Percentiles rank a stretch among this genome's conserved stretches.
phyloP scores from a whole-genome alignment of 2,329 filamentous ascomycete genomes.

The Ascochyta lentis region DNA sequence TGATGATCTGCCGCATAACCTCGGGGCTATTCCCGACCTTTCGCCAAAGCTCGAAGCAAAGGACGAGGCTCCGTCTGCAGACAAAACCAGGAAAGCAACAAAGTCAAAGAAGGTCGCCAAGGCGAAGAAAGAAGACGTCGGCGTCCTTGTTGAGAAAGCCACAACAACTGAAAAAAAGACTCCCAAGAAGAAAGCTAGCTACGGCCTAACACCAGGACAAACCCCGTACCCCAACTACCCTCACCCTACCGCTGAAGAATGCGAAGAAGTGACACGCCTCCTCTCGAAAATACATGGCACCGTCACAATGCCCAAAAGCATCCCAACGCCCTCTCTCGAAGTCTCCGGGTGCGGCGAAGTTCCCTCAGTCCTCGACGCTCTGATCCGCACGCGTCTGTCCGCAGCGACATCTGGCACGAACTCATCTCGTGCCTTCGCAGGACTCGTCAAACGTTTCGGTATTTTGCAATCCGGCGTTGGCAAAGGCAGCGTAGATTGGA shows the following conservation, averaged over 20 bases:
- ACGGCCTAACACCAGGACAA: conserved; percentile 55
- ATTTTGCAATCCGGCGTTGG: conserved; percentile 67
- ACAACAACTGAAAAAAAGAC: conserved; percentile 35
- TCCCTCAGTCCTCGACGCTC: conserved; percentile 68
- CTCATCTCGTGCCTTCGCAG: conserved; percentile 70
- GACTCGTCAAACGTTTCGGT: conserved; percentile 70
- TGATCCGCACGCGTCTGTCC: conserved; percentile 67
- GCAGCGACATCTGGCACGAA: conserved; percentile 67
- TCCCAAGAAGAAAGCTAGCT: conserved; percentile 46
- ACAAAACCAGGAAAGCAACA: conserved; percentile 29
- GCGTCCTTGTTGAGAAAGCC: conserved; percentile 36
- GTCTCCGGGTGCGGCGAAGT: conserved; percentile 75
- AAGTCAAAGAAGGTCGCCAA: conserved; percentile 25
- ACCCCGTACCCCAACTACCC: conserved; percentile 73
- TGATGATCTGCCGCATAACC: conserved; percentile 63
- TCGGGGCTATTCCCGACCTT: conserved; percentile 49
- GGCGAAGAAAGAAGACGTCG: conserved; percentile 28
- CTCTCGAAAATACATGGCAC: conserved; percentile 71
- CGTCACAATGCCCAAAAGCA: conserved; percentile 67
- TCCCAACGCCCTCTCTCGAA: conserved; percentile 73
- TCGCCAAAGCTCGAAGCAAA: conserved; percentile 16
- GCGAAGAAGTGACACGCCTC: conserved; percentile 70
- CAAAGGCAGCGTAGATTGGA: conserved; percentile 77
- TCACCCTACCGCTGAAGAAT: conserved; percentile 71
- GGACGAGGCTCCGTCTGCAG: conserved; percentile 14